These are phyloP conservation scores for Acorus calamus DNA, from an alignment of 106 monocot species.

Conservation along the genomic window DNA sequence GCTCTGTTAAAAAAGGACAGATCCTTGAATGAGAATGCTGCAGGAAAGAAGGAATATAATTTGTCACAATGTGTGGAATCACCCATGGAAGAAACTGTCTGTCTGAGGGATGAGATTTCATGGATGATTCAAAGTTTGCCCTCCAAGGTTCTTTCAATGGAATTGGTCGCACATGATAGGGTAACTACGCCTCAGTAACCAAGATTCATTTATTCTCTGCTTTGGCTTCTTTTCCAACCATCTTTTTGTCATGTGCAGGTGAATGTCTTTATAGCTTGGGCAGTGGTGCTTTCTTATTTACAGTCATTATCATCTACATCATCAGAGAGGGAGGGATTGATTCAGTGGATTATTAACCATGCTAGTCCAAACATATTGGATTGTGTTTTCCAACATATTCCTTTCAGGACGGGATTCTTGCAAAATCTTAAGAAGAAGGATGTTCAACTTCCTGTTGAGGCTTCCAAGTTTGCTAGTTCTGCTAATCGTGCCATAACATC, in stretches of 20 bases:
- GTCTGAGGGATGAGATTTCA: constrained; percentile 72
- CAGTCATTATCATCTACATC: constrained; percentile 62
- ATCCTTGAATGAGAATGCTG: constrained; percentile 15
- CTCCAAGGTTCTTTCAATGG: constrained; percentile 43
- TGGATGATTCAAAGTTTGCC: constrained; percentile 49
- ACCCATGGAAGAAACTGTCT: constrained; percentile 31
- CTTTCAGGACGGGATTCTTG: constrained; percentile 30
- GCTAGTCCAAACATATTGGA: constrained; percentile 58
- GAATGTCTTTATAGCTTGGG: constrained; percentile 79
- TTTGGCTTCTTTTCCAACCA: no score
- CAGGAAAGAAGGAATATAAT: constrained; percentile 9
- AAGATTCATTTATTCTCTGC: no score
- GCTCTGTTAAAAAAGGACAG: constrained; percentile 48
- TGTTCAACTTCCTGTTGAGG: constrained; percentile 49
- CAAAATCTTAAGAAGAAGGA: constrained; percentile 62
- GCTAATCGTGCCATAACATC: constrained; percentile 50
- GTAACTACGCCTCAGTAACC: constrained; percentile 20
- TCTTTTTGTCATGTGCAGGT: constrained; percentile 34
- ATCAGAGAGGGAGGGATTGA: constrained; percentile 38
- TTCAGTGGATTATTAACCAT: constrained; percentile 72
- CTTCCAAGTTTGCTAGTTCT: constrained; percentile 58
- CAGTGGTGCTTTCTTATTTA: constrained; percentile 63
- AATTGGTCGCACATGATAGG: constrained; percentile 42
- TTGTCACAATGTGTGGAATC: constrained; percentile 14
- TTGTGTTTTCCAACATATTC: constrained; percentile 89